Evolutionary conservation across 148 eudicot genomes (phyloP).

Genomic region (Spergularia bocconei): DNA sequence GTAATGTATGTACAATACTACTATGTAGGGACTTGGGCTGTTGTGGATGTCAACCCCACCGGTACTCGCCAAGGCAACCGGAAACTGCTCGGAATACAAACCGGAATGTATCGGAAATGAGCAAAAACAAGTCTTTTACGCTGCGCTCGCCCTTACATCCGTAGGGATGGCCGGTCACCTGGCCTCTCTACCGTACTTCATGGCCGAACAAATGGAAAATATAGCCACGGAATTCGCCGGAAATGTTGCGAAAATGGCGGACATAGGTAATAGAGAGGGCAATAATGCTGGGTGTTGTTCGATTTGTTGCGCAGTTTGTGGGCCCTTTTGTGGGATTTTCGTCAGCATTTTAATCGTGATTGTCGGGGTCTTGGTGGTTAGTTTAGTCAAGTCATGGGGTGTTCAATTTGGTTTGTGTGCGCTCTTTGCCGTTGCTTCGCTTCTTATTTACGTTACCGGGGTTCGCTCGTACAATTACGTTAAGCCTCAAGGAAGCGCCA

Average conservation of each 20-base stretch:
- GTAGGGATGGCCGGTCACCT: conserved; percentile 47
- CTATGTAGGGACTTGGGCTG: conserved; percentile 47
- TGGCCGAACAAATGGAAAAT: conserved; percentile 24
- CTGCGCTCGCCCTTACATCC: conserved; percentile 41
- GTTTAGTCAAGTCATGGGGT: conserved; percentile 46
- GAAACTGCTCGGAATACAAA: conserved; percentile 44
- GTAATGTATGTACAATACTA: too few relatives aligned
- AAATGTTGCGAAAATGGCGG: not conserved
- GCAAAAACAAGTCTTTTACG: conserved; percentile 44
- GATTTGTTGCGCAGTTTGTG: not conserved
- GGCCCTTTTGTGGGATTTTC: conserved; percentile 12
- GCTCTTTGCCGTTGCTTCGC: conserved; percentile 31
- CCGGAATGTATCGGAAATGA: conserved; percentile 41
- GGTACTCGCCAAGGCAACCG: conserved; percentile 33
- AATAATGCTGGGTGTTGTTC: not conserved
- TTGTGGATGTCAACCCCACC: conserved; percentile 61
- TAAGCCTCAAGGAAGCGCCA: conserved; percentile 43
- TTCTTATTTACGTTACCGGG: conserved; percentile 37
- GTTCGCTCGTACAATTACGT: conserved; percentile 21
- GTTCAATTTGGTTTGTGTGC: conserved; percentile 49
- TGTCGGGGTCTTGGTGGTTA: conserved; percentile 33
- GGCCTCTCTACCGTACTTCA: conserved; percentile 29
- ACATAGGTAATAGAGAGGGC: not conserved
- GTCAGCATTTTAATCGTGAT: conserved; percentile 21
- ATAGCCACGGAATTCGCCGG: not conserved